Evolutionary conservation across 257 asterid genomes (phyloP).

Genomic region (Petrea volubilis): DNA sequence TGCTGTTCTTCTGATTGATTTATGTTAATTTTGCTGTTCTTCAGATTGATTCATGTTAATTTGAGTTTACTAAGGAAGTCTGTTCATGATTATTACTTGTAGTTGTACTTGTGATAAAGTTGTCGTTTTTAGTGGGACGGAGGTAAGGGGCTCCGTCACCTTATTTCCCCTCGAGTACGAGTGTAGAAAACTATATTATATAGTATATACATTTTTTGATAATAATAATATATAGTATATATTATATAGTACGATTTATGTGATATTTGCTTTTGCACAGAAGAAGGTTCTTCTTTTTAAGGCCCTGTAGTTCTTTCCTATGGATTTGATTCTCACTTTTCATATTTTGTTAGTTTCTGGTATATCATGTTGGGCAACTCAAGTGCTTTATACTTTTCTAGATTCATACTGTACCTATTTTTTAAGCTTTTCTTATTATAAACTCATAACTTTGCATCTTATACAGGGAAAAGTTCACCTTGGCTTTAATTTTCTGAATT

Average conservation of each 20-base stretch:
- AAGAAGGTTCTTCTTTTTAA: conserved; percentile 45
- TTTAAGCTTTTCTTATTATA: conserved; percentile 15
- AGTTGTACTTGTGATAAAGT: conserved; percentile 2
- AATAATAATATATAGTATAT: no score
- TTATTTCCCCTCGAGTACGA: no score
- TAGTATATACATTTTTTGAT: no score
- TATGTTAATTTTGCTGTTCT: conserved; percentile 1
- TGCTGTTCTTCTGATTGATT: background rate
- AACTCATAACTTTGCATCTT: conserved; percentile 31
- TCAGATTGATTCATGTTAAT: background rate
- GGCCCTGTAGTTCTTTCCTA: conserved; percentile 16
- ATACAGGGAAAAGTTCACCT: conserved; percentile 18
- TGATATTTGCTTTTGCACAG: conserved; percentile 52
- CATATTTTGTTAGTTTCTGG: conserved; percentile 34
- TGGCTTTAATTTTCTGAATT: background rate
- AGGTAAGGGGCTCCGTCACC: no score
- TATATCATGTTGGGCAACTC: conserved; percentile 23
- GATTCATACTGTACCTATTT: conserved; percentile 26
- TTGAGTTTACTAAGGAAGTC: no score
- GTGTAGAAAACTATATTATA: no score
- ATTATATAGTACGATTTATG: no score
- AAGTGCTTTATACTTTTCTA: conserved; percentile 47
- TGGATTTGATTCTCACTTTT: conserved; percentile 52
- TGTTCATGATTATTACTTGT: background rate
- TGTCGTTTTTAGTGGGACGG: conserved; percentile 23